Evolutionary conservation across 257 asterid genomes (phyloP), one percentile per base, ranked within the genome.

Genomic region (Thymus quinquecostatus): DNA sequence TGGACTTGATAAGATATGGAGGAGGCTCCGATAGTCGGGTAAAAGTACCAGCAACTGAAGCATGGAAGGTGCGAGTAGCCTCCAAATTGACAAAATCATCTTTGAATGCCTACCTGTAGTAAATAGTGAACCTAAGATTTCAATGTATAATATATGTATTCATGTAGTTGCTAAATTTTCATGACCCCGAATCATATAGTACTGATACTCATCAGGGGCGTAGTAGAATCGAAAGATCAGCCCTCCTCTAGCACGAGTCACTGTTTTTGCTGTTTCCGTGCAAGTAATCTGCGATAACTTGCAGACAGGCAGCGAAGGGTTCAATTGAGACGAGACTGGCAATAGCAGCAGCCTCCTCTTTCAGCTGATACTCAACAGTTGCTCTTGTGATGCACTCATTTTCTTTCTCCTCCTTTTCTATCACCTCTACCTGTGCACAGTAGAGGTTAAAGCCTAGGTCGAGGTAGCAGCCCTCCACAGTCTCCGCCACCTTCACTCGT

Each of bases 391-490:
- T 77, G 82, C 97, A 90, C 32, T 79, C 73, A 10, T 53, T 68
- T 33, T 47, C 33, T 5, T 13, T 49, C 10, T 72, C 83, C 32
- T 49, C 86, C 14, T 72, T 83, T 10, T 86, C 89, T 5, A 77
- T 51, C 56, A 91, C 66, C 72, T 84, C 86, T 1, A 88, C 60
- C 11, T 83, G 76, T 13, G 81, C 67, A 6, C 84, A 82, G 29
- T 55, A 86, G 4, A 76, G 72, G 0, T 70, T 83, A 69, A 87
- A 83, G 0, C 92, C 97, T 0, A 81, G 44, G 60, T 84, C 81
- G 10, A 91, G 80, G 68, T 40, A 77, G 48, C 95, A 91, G 14
- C 95, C 97, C 48, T 89, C 95, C 10, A 80, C 76, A 60, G 78
- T 81, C 71, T 83, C 84, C 6, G 81, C 47, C 27, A 66, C 85